These are phyloP conservation scores for Plectosphaerella sp. DNA, from an alignment of 2,329 filamentous ascomycete genomes.

Conservation along the genomic window DNA sequence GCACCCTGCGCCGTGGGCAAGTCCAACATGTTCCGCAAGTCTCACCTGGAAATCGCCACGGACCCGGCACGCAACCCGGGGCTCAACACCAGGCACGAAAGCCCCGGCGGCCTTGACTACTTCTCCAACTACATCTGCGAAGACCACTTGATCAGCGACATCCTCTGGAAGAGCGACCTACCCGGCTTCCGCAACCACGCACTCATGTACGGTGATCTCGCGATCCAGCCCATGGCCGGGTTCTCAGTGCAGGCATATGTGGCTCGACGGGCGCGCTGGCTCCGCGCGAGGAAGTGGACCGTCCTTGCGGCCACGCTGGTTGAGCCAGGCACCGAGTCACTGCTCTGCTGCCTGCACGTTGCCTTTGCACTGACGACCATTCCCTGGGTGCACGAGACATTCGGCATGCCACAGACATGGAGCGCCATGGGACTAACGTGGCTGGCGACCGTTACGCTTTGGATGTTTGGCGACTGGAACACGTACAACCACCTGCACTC, in stretches of 20 bases:
- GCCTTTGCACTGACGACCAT: conserved; percentile 75
- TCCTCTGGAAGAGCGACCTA: conserved; percentile 72
- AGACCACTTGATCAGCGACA: conserved; percentile 90
- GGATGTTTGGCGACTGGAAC: conserved; percentile 72
- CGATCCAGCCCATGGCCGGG: conserved; percentile 80
- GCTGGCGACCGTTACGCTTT: conserved; percentile 58
- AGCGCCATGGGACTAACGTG: conserved; percentile 60
- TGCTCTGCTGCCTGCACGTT: conserved; percentile 78
- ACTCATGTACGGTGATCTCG: conserved; percentile 79
- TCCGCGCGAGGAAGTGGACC: conserved; percentile 91
- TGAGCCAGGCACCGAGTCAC: conserved; percentile 85
- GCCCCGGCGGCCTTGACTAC: conserved; percentile 73
- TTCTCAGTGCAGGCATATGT: conserved; percentile 77
- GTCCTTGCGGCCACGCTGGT: conserved; percentile 85
- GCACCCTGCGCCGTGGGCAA: conserved; percentile 95
- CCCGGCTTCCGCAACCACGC: conserved; percentile 73
- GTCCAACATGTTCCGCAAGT: conserved; percentile 96
- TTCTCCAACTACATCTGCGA: conserved; percentile 98
- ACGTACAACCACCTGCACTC: conserved; percentile 73
- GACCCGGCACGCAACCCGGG: conserved; percentile 40
- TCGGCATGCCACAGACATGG: conserved; percentile 64
- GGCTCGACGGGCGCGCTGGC: conserved; percentile 79
- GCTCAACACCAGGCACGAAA: conserved; percentile 31
- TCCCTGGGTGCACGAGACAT: conserved; percentile 50
- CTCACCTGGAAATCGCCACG: conserved; percentile 76